These are phyloP conservation scores for Yamadazyma songkhlaensis DNA, from an alignment of 1,139 yeast genomes.

Conservation along the genomic window DNA sequence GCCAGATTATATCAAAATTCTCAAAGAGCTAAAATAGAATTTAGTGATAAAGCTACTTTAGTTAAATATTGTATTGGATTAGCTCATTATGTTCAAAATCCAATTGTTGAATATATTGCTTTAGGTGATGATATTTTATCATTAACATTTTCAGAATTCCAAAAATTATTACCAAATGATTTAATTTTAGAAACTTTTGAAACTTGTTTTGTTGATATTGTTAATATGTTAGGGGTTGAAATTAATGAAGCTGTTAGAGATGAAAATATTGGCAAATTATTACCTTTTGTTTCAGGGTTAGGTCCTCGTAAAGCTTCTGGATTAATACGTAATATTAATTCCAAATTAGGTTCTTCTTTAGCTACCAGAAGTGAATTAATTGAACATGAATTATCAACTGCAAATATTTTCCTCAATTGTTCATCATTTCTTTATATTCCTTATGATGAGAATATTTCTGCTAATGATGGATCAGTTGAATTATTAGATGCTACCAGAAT, in stretches of 20 bases:
- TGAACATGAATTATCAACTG: constrained; percentile 74
- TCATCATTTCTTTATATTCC: constrained; percentile 88
- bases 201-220: constrained; percentile 83
- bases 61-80: constrained; percentile 86
- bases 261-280: constrained; percentile 62
- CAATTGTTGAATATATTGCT: constrained; percentile 82
- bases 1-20: constrained; percentile 88
- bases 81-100: constrained; percentile 89
- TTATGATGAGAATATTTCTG: constrained; percentile 49
- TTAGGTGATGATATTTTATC: constrained; percentile 72
- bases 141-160: constrained; percentile 72
- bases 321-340: constrained; percentile 74
- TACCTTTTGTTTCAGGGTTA: constrained; percentile 83
- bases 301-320: constrained; percentile 96
- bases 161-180: constrained; percentile 66
- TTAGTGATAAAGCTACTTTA: constrained; percentile 81
- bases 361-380: constrained; percentile 75
- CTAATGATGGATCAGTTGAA: constrained; percentile 64
- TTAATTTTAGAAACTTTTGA: constrained; percentile 66
- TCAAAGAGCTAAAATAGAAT: constrained; percentile 69
- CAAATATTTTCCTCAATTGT: constrained; percentile 83
- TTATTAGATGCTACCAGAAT: constrained; percentile 91
- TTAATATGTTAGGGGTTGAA: constrained; percentile 89
- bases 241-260: constrained; percentile 86
- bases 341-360: constrained; percentile 63